phyloP scores from a whole-genome alignment of 306 rosid genomes.

The Oxytropis ochrocephala region DNA sequence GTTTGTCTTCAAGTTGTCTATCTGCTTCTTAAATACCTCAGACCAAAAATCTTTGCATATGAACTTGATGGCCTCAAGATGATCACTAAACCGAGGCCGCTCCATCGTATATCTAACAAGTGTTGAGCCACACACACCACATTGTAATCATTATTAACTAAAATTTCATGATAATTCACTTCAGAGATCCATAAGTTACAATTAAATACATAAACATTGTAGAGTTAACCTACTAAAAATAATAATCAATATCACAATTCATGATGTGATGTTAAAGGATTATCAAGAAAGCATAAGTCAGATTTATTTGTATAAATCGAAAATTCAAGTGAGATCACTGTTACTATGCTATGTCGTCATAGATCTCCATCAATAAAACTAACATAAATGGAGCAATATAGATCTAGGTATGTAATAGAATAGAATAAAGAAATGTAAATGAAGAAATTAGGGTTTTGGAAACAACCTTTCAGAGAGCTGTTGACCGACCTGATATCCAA shows the following conservation, averaged over 20 bases:
- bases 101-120: conserved; percentile 78
- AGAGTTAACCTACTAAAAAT: background rate
- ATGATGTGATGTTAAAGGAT: background rate
- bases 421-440: background rate
- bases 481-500: conserved; percentile 95
- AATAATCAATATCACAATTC: background rate
- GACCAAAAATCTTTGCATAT: conserved; percentile 99
- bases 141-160: background rate
- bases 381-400: background rate
- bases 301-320: background rate
- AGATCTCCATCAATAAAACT: conserved; percentile 9
- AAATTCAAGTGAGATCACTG: background rate
- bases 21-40: conserved; percentile 96
- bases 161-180: conserved; percentile 1
- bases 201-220: background rate
- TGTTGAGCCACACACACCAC: background rate
- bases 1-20: conserved; percentile 94
- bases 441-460: background rate
- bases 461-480: conserved; percentile 95
- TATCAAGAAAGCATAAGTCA: background rate
- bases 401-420: background rate
- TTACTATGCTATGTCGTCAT: background rate
- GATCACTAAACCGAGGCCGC: conserved; percentile 90
- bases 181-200: background rate
- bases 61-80: conserved; percentile 92